phyloP scores from a whole-genome alignment of 2,329 filamentous ascomycete genomes.

The Penicillium thymicola region DNA sequence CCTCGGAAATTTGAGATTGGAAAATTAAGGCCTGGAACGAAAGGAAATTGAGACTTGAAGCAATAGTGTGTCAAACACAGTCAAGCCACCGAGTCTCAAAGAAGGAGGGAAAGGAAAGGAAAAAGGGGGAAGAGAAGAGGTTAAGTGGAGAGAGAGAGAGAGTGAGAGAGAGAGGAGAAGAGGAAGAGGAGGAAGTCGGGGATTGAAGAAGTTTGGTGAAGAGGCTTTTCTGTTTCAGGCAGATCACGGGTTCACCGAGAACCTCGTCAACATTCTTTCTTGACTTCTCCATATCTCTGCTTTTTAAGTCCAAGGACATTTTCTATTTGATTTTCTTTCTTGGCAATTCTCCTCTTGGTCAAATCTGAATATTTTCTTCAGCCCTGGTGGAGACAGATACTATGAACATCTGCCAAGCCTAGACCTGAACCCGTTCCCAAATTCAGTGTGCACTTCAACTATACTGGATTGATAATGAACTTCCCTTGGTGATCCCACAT shows the following conservation, averaged over 20 bases:
- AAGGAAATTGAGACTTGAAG: slow-evolving; percentile 37
- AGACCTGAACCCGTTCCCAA: slow-evolving; percentile 18
- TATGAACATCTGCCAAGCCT: slow-evolving; percentile 22
- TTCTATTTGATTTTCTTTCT: not conserved
- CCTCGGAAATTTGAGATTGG: slow-evolving; percentile 28
- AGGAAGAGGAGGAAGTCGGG: slow-evolving; percentile 18
- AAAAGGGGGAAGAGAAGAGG: slow-evolving; percentile 16
- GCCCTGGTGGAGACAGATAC: slow-evolving; percentile 19
- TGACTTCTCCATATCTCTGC: not conserved
- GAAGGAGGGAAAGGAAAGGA: slow-evolving; percentile 24
- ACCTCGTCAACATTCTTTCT: slow-evolving; percentile 15
- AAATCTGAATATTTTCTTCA: slow-evolving; percentile 5
- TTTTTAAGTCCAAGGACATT: not conserved
- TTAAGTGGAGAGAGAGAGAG: slow-evolving; percentile 16
- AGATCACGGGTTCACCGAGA: slow-evolving; percentile 25
- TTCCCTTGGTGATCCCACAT: slow-evolving; percentile 8
- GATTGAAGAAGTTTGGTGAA: slow-evolving; percentile 19
- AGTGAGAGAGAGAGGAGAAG: slow-evolving; percentile 8
- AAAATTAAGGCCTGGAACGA: slow-evolving; percentile 30
- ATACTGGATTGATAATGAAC: slow-evolving; percentile 21
- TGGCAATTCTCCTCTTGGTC: not conserved
- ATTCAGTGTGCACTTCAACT: slow-evolving; percentile 13
- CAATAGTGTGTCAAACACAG: slow-evolving; percentile 48
- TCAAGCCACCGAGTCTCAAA: slow-evolving; percentile 30
- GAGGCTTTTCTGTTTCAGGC: slow-evolving; percentile 27